Evolutionary conservation across 345 rosid genomes (phyloP).

Genomic region (Dovyalis caffra): DNA sequence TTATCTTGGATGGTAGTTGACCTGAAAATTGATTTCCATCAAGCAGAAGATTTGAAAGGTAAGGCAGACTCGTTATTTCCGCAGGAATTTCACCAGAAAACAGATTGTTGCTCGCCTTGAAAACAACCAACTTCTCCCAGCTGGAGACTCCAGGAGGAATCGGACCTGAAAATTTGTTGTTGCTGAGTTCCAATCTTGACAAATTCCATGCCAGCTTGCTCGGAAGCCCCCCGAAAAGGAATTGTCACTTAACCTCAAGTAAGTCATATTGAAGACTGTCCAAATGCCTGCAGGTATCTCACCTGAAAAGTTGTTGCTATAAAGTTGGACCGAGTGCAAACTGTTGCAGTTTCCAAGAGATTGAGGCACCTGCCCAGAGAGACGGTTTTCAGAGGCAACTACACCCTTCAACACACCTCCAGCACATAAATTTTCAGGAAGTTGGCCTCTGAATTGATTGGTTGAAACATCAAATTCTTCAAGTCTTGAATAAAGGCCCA

Average conservation of each 20-base stretch:
- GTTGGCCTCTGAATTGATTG: slow-evolving; percentile 59
- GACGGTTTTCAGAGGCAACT: slow-evolving; percentile 59
- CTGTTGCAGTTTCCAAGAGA: slow-evolving; percentile 61
- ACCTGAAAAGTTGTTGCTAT: slow-evolving; percentile 68
- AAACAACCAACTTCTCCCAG: slow-evolving; percentile 54
- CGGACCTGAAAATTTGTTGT: slow-evolving; percentile 71
- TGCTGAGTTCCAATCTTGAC: slow-evolving; percentile 60
- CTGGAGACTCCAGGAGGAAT: slow-evolving; percentile 50
- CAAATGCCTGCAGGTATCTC: slow-evolving; percentile 71
- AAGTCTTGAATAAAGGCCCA: slow-evolving; percentile 67
- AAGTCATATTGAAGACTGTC: slow-evolving; percentile 48
- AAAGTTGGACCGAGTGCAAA: slow-evolving; percentile 60
- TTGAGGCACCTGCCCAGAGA: slow-evolving; percentile 60
- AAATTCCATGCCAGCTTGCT: slow-evolving; percentile 56
- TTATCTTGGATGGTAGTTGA: slow-evolving; percentile 52
- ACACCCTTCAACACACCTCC: slow-evolving; percentile 57
- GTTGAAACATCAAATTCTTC: slow-evolving; percentile 54
- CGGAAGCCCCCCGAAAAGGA: slow-evolving; percentile 70
- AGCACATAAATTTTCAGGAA: slow-evolving; percentile 70
- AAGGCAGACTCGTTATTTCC: slow-evolving; percentile 56
- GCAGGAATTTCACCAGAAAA: slow-evolving; percentile 60
- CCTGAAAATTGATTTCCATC: slow-evolving; percentile 67
- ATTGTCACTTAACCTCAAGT: slow-evolving; percentile 58
- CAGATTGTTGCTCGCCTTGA: slow-evolving; percentile 66
- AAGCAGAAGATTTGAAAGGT: slow-evolving; percentile 41